Conservation (phyloP, 2,329 filamentous ascomycete genomes). For the Phialemoniopsis sp. region DNA sequence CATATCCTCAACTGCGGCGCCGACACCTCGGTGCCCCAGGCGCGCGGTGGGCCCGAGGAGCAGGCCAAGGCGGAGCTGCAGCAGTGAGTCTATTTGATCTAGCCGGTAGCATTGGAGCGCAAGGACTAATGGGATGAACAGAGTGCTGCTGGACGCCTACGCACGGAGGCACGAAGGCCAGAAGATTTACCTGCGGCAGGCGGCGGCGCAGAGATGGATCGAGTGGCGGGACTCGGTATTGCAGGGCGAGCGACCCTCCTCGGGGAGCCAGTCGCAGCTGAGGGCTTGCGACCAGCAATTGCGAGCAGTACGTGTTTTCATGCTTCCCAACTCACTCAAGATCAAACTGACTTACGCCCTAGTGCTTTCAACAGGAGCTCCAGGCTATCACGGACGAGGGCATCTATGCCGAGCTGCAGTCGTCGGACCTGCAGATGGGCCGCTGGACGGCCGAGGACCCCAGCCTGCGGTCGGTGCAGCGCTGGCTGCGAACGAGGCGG, state of each 20-base stretch:
- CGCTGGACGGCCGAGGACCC: conserved; percentile 63
- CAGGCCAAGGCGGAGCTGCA: conserved; percentile 59
- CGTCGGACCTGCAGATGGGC: conserved; percentile 48
- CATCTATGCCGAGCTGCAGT: conserved; percentile 51
- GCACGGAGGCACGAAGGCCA: conserved; percentile 59
- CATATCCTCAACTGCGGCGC: conserved; percentile 62
- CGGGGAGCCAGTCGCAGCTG: conserved; percentile 43
- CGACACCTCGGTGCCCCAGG: conserved; percentile 53
- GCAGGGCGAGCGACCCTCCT: conserved; percentile 43
- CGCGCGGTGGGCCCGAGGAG: conserved; percentile 50
- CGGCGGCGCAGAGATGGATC: conserved; percentile 57
- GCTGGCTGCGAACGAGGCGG: conserved; percentile 49
- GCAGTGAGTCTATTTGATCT: conserved; percentile 55
- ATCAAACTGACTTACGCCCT: no score
- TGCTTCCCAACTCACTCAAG: background rate
- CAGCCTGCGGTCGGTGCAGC: conserved; percentile 49
- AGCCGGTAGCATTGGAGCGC: no score
- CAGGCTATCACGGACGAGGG: conserved; percentile 53
- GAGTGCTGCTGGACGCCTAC: conserved; percentile 56
- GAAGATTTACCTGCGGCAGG: conserved; percentile 60
- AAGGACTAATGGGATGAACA: no score
- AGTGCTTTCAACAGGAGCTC: conserved; percentile 37
- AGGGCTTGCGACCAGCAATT: conserved; percentile 53
- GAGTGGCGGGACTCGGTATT: conserved; percentile 49
- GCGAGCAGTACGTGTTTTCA: conserved; percentile 42